Percentiles rank a stretch among this genome's conserved stretches.
phyloP scores from a whole-genome alignment of 2,329 filamentous ascomycete genomes.

The Cordyceps pruinosa region DNA sequence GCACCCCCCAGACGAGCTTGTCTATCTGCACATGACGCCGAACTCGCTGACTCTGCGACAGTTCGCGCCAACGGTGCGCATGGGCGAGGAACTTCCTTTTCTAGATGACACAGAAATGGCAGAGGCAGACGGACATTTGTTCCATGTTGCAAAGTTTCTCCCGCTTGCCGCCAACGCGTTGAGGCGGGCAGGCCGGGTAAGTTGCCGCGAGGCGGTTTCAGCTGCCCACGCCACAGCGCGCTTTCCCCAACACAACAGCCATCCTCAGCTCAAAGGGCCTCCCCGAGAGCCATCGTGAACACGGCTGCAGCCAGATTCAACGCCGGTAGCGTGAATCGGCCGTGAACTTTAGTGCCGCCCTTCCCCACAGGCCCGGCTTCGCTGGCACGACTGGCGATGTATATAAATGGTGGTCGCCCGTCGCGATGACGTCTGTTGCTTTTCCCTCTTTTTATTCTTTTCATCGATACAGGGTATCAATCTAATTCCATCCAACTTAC shows the following conservation, averaged over 20 bases:
- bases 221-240: background rate
- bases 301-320: background rate
- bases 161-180: too few species aligned
- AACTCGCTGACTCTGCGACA: background rate
- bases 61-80: background rate
- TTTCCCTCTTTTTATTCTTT: background rate
- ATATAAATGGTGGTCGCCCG: background rate
- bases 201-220: background rate
- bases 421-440: background rate
- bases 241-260: background rate
- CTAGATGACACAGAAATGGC: background rate
- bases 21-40: background rate
- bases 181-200: background rate
- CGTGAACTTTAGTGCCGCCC: background rate
- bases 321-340: background rate
- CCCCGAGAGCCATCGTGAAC: background rate
- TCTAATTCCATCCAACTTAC: too few species aligned
- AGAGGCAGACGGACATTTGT: background rate
- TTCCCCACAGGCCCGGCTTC: background rate
- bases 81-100: background rate
- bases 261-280: background rate
- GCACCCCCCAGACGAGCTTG: too few species aligned
- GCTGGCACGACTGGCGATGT: background rate
- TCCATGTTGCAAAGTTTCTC: too few species aligned
- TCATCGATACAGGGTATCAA: too few species aligned